Evolutionary conservation across 1,139 yeast species (phyloP).

Genomic region (Debaryomycetaceae sp.): DNA sequence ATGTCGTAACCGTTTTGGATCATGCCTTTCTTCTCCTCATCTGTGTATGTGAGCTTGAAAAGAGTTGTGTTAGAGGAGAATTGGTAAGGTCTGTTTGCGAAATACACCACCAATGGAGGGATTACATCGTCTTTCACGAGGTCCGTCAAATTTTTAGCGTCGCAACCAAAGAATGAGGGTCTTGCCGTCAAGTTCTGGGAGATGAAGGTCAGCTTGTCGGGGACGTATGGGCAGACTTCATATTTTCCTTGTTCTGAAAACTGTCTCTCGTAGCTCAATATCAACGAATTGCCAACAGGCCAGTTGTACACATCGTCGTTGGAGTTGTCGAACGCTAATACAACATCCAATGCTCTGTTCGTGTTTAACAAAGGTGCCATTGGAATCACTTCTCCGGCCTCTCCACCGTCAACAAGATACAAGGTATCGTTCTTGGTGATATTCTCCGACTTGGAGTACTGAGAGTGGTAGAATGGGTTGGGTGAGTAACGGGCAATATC

Average conservation of each 20-base stretch:
- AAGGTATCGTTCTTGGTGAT: slow-evolving; percentile 31
- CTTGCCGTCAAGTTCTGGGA: slow-evolving; percentile 36
- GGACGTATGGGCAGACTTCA: slow-evolving; percentile 74
- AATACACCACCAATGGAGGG: slow-evolving; percentile 37
- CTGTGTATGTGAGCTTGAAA: slow-evolving; percentile 29
- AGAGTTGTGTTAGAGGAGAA: slow-evolving; percentile 37
- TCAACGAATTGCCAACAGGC: slow-evolving; percentile 29
- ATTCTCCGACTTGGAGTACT: slow-evolving; percentile 29
- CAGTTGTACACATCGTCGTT: slow-evolving; percentile 29
- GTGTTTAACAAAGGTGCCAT: slow-evolving; percentile 33
- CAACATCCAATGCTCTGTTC: slow-evolving; percentile 34
- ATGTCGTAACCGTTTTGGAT: slow-evolving; percentile 38
- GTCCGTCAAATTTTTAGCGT: slow-evolving; percentile 36
- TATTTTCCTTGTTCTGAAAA: slow-evolving; percentile 55
- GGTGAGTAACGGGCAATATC: slow-evolving; percentile 46
- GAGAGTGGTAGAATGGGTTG: slow-evolving; percentile 49
- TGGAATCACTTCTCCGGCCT: slow-evolving; percentile 38
- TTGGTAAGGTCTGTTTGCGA: slow-evolving; percentile 41
- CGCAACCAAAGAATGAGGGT: slow-evolving; percentile 46
- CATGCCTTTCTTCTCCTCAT: slow-evolving; percentile 34
- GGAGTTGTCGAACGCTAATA: slow-evolving; percentile 37
- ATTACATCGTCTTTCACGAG: slow-evolving; percentile 31
- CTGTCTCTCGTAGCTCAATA: slow-evolving; percentile 59
- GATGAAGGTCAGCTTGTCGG: slow-evolving; percentile 59
- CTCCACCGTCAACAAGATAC: slow-evolving; percentile 41